These are phyloP conservation scores for Copromyces sp. DNA, from an alignment of 495 filamentous ascomycete genomes.

Conservation along the genomic window DNA sequence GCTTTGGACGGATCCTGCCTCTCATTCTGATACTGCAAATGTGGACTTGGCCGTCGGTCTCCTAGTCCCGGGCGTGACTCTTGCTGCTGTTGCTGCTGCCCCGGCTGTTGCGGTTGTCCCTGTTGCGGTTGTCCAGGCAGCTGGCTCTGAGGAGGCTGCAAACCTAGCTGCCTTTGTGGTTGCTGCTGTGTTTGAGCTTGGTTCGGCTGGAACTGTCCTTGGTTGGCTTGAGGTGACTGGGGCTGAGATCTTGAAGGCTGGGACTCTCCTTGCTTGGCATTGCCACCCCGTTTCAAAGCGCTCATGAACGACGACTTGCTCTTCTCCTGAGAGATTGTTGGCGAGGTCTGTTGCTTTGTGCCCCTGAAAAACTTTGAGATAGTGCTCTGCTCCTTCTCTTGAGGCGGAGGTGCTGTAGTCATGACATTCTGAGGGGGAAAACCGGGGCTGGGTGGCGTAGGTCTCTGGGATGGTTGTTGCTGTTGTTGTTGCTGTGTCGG, in stretches of 20 bases:
- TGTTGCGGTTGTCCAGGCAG: constrained; percentile 2
- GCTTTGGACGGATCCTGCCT: background rate
- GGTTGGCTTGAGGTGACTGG: constrained; percentile 6
- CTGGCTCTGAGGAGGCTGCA: background rate
- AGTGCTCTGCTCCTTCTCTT: constrained; percentile 22
- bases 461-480: background rate
- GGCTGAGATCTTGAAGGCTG: constrained; percentile 2
- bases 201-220: constrained; percentile 9
- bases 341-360: constrained; percentile 11
- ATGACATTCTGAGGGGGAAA: constrained; percentile 1
- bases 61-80: background rate
- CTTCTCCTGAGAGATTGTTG: constrained; percentile 16
- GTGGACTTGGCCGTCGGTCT: background rate
- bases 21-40: constrained; percentile 4
- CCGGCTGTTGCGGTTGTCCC: constrained; percentile 4
- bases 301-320: constrained; percentile 21
- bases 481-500: background rate
- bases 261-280: constrained; percentile 12
- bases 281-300: constrained; percentile 22
- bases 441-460: constrained; percentile 2
- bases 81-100: constrained; percentile 4
- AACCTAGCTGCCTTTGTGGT: constrained; percentile 2
- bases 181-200: constrained; percentile 7
- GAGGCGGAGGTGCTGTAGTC: constrained; percentile 4
- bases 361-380: constrained; percentile 25